These are phyloP conservation scores for Prunus persica DNA, from an alignment of 306 rosid species.

Conservation along the genomic window DNA sequence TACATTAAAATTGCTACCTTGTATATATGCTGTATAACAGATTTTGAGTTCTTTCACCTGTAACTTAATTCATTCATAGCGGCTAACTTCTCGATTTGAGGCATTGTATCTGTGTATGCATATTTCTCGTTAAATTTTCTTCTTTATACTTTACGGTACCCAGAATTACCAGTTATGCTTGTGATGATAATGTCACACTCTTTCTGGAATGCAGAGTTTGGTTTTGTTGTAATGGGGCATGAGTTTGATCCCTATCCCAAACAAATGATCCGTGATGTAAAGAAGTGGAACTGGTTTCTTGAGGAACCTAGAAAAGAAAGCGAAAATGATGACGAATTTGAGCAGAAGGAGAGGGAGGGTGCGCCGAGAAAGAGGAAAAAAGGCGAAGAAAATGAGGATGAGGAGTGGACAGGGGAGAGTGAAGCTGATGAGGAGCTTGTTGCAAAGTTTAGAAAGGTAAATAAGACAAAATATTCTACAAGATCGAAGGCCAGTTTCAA, in stretches of 20 bases:
- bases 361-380: constrained; percentile 46
- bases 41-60: not conserved
- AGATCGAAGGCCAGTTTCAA: constrained; percentile 43
- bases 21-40: not conserved
- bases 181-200: not conserved
- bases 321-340: constrained; percentile 35
- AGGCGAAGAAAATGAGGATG: constrained; percentile 40
- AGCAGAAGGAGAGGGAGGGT: constrained; percentile 23
- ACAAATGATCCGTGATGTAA: constrained; percentile 43
- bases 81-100: not conserved
- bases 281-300: constrained; percentile 82
- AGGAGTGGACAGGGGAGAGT: constrained; percentile 66
- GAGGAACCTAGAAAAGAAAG: constrained; percentile 54
- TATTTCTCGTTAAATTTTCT: not conserved
- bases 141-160: not conserved
- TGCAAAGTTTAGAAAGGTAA: constrained; percentile 39
- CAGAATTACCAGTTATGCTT: not conserved
- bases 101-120: not conserved
- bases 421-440: constrained; percentile 49
- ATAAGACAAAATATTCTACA: constrained; percentile 49
- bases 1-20: not conserved
- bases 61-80: not conserved
- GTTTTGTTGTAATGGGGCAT: constrained; percentile 66
- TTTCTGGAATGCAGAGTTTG: constrained; percentile 64
- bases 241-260: constrained; percentile 77